phyloP scores from a whole-genome alignment of 2,329 filamentous ascomycete species.

The Cryphonectria nitschkei region DNA sequence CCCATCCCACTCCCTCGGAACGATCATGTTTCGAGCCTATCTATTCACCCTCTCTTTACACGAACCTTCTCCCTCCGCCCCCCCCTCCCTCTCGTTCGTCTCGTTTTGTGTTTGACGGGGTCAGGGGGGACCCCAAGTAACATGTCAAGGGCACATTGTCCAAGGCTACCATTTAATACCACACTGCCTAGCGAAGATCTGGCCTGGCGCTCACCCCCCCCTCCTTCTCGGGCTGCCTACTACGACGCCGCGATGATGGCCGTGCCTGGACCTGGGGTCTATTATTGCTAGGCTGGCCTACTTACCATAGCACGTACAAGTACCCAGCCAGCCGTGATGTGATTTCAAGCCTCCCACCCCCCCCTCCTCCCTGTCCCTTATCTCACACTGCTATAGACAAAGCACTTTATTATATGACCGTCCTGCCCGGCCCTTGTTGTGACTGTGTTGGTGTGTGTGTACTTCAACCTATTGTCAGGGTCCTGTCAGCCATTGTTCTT shows the following conservation, averaged over 20 bases:
- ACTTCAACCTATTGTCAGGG: not conserved
- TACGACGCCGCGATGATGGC: not conserved
- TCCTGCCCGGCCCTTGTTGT: not conserved
- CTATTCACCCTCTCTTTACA: not conserved
- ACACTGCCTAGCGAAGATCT: not conserved
- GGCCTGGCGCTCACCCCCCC: not conserved
- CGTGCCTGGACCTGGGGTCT: not conserved
- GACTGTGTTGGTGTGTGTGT: not conserved
- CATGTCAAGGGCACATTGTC: not conserved
- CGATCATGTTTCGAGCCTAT: not conserved
- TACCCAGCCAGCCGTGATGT: not conserved
- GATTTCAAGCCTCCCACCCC: not conserved
- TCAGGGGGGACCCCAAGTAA: not conserved
- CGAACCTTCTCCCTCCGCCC: no score
- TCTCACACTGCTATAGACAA: not conserved
- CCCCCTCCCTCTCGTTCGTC: not conserved
- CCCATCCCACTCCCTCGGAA: not conserved
- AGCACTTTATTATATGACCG: slow-evolving; percentile 1
- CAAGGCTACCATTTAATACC: not conserved
- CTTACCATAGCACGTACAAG: not conserved
- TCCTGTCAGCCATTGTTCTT: not conserved
- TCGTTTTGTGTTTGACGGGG: not conserved
- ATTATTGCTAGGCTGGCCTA: not conserved
- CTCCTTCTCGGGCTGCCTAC: not conserved
- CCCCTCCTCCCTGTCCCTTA: not conserved